Evolutionary conservation across 495 filamentous ascomycete genomes (phyloP).

Genomic region (Penicillium lividum): DNA sequence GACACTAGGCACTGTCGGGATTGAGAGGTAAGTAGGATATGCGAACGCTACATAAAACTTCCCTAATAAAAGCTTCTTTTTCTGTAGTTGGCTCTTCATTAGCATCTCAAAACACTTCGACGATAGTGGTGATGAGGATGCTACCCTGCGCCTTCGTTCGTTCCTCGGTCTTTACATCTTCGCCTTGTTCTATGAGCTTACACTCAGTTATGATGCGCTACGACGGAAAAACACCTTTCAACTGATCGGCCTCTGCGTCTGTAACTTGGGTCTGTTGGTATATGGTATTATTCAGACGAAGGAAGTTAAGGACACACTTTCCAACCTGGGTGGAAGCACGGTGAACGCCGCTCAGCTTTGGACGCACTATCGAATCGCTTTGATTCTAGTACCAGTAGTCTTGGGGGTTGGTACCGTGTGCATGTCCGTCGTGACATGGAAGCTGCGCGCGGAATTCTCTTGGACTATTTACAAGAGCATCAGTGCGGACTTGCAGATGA

Average conservation of each 20-base stretch:
- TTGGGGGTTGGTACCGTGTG: conserved; percentile 16
- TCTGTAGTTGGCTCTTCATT: conserved; percentile 23
- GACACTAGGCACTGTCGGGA: conserved; percentile 20
- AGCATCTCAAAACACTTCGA: conserved; percentile 21
- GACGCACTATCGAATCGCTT: conserved; percentile 12
- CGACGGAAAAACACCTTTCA: conserved; percentile 27
- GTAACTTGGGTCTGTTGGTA: conserved; percentile 23
- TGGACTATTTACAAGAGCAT: conserved; percentile 24
- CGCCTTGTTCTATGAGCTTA: conserved; percentile 25
- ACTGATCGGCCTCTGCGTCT: conserved; percentile 22
- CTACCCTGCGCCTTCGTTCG: conserved; percentile 21
- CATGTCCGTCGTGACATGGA: conserved; percentile 24
- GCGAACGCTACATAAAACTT: not conserved
- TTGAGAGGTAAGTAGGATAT: conserved; percentile 12
- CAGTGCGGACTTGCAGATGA: conserved; percentile 24
- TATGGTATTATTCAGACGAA: conserved; percentile 24
- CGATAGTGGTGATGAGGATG: conserved; percentile 4
- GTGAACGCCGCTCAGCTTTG: conserved; percentile 8
- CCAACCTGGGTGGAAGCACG: not conserved
- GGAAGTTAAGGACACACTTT: conserved; percentile 21
- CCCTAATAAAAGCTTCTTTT: not conserved
- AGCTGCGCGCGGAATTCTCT: conserved; percentile 21
- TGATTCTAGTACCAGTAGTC: conserved; percentile 23
- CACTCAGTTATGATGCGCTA: conserved; percentile 24
- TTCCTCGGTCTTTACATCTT: conserved; percentile 28